Base-by-base conservation (phyloP, 2,329 filamentous ascomycete species). In the Verticillium tricorpus region DNA sequence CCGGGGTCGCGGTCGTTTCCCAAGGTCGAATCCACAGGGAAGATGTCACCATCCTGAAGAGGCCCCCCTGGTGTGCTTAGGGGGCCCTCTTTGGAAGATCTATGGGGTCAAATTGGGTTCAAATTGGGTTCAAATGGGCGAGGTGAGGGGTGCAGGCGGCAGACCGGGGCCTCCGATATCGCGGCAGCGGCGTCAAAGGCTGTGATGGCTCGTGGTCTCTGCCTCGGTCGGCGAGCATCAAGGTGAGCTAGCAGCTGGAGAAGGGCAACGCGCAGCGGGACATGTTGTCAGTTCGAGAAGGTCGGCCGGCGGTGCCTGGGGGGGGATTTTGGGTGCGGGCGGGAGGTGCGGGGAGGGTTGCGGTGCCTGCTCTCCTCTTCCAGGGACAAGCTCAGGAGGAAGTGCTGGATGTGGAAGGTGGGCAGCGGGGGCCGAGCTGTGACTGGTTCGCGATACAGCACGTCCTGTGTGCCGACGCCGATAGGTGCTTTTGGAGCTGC, bases 351-450 rank as follows among this genome's bases (percentile, higher is more conserved):
- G 57, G 57, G 57, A 58, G 25, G 37, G 19, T n/a, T 58, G 57
- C 32, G 39, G 57, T 31, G 50, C 57, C 57, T 58, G n/a, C 9
- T 52, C 22, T 52, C 45, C 45, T 22, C 28, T 40, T 45, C 37
- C 57, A 58, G 57, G 57, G 57, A 58, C 57, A 58, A 58, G 57
- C 57, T 58, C 39, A 58, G 57, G 57, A 58, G 57, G 25, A 58
- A 45, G 22, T 25, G 25, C 57, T 58, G 37, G n/a, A 58, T 50
- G 37, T 32, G 57, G 57, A 58, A 58, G 57, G 57, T 58, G 57
- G 57, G 19, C 57, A 58, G 40, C 37, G 57, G 57, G 37, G 45
- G 45, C 22, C n/a, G 45, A 22, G 45, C 45, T 52, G 22, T 19
- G 45, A 52, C 45, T 52, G 45, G 45, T 25, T 25, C 45, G 45